Base-by-base conservation (phyloP, 257 asterid genomes). In the Rehmannia glutinosa region DNA sequence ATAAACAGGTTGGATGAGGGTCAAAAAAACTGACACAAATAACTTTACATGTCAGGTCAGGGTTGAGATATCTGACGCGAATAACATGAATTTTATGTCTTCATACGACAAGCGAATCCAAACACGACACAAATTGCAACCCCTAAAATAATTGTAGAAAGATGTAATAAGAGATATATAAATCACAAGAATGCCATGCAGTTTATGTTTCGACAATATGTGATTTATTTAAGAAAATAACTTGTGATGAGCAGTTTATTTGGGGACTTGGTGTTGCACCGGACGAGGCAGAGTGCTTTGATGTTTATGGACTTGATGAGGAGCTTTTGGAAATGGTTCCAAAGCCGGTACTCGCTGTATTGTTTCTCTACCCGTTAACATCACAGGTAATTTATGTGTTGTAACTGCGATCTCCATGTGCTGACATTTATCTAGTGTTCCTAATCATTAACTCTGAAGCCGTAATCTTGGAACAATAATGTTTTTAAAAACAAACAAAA, bases 311-410 rank as follows among this genome's bases (percentile, higher is more conserved):
- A 60, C 87, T 94, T 70, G 99, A 94, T 74, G 95, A 81, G 53
- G 97, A 87, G 43, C 96, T 91, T 49, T 45, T 94, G 84, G 97
- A 77, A 69, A 88, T 91, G 97, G 99, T 94, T 45, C 99, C 99
- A 0, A 79, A 87, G 86, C 99, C 97, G 8, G 97, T 90, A 15
- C 90, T 90, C 0, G 96, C 99, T 1, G 97, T 93, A 33, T 65
- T 93, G 76, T 85, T 88, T 69, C 97, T 93, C 24, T 93, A 84
- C 76, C 99, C 99, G 38, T 41, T 88, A 47, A 93, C 99, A 6
- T 3, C 77, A 8, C 71, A 88, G 96, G 98, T 92, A 67, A 42
- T 45, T 68, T 17, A 5, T 75, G 20, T 27, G 12, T 33, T 9
- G 13, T 35, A 62, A 25, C 11, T 16, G 32, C 6, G 51, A 2